Conservation (phyloP, 768 basidiomycete genomes). For the Lactarius evosmus region DNA sequence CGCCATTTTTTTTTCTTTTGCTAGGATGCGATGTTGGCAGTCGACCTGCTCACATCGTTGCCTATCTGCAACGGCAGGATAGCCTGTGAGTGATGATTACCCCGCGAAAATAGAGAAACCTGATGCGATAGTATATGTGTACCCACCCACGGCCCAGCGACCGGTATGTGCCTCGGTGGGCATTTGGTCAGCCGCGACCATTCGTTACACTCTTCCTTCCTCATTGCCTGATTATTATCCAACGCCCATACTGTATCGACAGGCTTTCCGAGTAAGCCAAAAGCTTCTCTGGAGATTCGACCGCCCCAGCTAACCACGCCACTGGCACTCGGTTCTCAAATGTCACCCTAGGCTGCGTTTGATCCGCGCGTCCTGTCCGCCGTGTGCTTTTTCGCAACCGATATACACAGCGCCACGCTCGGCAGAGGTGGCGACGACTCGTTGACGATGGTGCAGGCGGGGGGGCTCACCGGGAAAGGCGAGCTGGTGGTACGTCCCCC, state of each 20-base stretch:
- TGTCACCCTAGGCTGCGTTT: slow-evolving; percentile 68
- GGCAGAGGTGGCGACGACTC: slow-evolving; percentile 79
- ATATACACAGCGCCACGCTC: slow-evolving; percentile 83
- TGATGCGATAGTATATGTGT: slow-evolving; percentile 9
- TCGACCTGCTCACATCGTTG: slow-evolving; percentile 71
- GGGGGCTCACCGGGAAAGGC: slow-evolving; percentile 74
- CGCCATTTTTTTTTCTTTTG: background rate
- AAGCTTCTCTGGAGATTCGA: too few relatives aligned
- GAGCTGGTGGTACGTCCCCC: slow-evolving; percentile 70
- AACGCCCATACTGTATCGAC: background rate
- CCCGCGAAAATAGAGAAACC: background rate
- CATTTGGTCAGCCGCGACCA: slow-evolving; percentile 57
- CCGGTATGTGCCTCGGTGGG: slow-evolving; percentile 89
- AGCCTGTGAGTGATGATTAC: slow-evolving; percentile 50
- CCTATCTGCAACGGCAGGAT: slow-evolving; percentile 90
- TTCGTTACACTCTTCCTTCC: slow-evolving; percentile 19
- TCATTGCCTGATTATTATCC: slow-evolving; percentile 35
- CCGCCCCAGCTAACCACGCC: too few relatives aligned
- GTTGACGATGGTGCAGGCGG: slow-evolving; percentile 64
- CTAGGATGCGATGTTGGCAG: slow-evolving; percentile 73
- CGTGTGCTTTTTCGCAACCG: slow-evolving; percentile 95
- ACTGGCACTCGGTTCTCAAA: background rate
- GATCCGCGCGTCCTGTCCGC: slow-evolving; percentile 77
- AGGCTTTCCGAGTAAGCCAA: slow-evolving; percentile 51
- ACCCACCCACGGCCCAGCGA: slow-evolving; percentile 50